Evolutionary conservation across 2,329 filamentous ascomycete genomes (phyloP), one percentile per base, ranked within the genome.

Genomic region (Trichoderma atrobrunneum): DNA sequence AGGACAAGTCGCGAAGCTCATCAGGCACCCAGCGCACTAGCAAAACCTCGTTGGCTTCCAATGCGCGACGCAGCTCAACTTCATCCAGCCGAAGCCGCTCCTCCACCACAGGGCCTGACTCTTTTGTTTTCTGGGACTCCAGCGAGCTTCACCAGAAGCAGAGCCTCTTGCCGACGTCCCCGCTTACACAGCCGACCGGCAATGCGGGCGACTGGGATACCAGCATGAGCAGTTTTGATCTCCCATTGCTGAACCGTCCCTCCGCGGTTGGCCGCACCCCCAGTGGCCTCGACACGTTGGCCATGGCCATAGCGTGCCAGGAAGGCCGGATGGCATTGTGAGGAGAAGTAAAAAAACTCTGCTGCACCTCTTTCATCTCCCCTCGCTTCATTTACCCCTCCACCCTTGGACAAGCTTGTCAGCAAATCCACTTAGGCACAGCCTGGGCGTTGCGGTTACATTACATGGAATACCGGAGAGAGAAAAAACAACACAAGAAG

Each of bases 271-370:
- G 72, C 36, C 67, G 83, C 72, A 83, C 83, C n/a, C 82, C 82
- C n/a, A 87, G 84, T 72, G 87, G 87, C 24, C 83, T 89, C 6
- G 87, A 89, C 74, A 84, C 87, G 8, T 80, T 89, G 24, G 87
- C 87, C 61, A 83, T 86, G 81, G 87, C 86, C 26, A 83, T 87
- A 16, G 87, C 85, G 28, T 87, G 85, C 74, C 85, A 87, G 76
- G 85, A 87, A 75, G 82, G 82, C 14, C 56, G 66, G 34, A 36
- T 57, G 51, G 57, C 34, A 39, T 43, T 59, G 62, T 32, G 65
- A 60, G 48, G 34, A 59, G 32, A 18, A 16, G 4, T 7, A 18
- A 26, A 24, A 30, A 18, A 26, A 24, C 26, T 34, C 56, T 18
- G 34, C 39, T 39, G 32, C 26, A 30, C n/a, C 36, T 51, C 18